Evolutionary conservation across 306 rosid genomes (phyloP), one percentile per base, ranked within the genome.

Genomic region (Ochetophila trinervis): DNA sequence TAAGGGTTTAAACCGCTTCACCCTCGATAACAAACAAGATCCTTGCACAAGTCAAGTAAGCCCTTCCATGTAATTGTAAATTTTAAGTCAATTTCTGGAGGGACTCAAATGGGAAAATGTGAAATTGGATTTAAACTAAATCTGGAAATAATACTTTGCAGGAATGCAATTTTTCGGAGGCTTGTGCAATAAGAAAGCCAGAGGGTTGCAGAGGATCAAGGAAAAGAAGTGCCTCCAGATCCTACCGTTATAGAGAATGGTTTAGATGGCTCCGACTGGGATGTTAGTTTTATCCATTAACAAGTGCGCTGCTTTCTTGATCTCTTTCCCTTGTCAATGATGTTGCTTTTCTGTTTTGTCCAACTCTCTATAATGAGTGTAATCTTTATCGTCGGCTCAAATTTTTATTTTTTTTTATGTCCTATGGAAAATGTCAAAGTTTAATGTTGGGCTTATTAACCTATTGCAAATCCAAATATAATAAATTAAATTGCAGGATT

Each of bases 211-310:
- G 37, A 53, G 30, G 20, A 56, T 15, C 14, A 0, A 47, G 52
- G 32, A 62, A 49, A 62, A 20, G 57, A 40, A 22, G 8, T 32
- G 57, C 22, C 22, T 13, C 72, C 56, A 57, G 10, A 42, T 57
- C 47, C 32, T 1, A 27, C 32, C 32, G 61, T 51, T 23, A 21
- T 37, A 68, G 79, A 49, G 66, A 57, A 42, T 57, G 79, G 82
- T 51, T 69, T 57, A 65, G 63, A 32, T 69, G 82, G 66, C 35
- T 68, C 11, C 51, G 50, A 69, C 32, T 70, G 52, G 79, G 74
- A 51, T 76, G 74, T 58, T 73, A 55, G 51, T 60, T 48, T 3
- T 51, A 17, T 52, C 60, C 18, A 36, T 13, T 18, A 21, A 11
- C 21, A 35, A 2, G 15, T 0, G 52, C 48, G 15, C 52, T 17